Evolutionary conservation across 2,329 filamentous ascomycete species (phyloP).

Genomic region (Aspergillus puulaauensis): DNA sequence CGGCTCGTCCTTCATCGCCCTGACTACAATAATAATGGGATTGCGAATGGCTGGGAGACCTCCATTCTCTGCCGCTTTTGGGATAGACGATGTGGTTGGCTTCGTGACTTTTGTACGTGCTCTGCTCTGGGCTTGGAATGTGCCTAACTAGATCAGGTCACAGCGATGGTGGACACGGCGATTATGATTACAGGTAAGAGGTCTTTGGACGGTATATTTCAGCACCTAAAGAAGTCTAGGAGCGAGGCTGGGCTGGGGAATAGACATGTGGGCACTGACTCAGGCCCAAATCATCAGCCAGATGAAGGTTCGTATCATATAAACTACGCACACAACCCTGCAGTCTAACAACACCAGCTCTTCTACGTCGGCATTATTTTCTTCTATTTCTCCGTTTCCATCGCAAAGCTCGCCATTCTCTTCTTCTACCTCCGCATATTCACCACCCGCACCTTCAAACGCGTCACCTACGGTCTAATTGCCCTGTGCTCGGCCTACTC

Average conservation of each 20-base stretch:
- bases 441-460: slow-evolving; percentile 1
- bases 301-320: neutral
- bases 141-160: neutral
- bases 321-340: neutral
- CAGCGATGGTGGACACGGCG: neutral
- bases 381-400: slow-evolving; percentile 1
- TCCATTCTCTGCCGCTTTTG: neutral
- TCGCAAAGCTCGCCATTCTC: slow-evolving; percentile 8
- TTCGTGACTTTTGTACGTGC: neutral
- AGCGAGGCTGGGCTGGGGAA: slow-evolving; percentile 1
- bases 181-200: neutral
- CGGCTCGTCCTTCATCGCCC: neutral
- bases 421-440: slow-evolving; percentile 13
- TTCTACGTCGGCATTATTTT: slow-evolving; percentile 8
- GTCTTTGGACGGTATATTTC: neutral
- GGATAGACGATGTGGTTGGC: slow-evolving; percentile 2
- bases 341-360: neutral
- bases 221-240: neutral
- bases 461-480: neutral
- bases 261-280: slow-evolving; percentile 8
- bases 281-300: neutral
- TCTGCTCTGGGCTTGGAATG: neutral
- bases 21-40: neutral
- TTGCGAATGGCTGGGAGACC: neutral
- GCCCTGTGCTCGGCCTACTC: neutral